Percentiles rank a stretch among this genome's conserved stretches.
phyloP scores from a whole-genome alignment of 2,329 filamentous ascomycete genomes.

The Colletotrichum liaoningense region DNA sequence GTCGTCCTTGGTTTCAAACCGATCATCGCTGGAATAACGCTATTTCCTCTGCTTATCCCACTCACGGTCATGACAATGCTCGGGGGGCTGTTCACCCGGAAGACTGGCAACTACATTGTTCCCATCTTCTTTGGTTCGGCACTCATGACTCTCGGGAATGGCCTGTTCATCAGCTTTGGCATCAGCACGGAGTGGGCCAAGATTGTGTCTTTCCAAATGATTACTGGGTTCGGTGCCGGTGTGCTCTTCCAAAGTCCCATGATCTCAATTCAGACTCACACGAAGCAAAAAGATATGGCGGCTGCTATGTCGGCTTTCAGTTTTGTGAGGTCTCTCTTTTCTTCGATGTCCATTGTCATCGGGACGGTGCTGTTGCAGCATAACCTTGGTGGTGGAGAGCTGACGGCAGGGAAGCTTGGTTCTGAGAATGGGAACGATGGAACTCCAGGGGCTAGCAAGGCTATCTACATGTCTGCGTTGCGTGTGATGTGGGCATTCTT shows the following conservation, averaged over 20 bases:
- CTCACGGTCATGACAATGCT: constrained; percentile 32
- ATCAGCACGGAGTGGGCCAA: constrained; percentile 58
- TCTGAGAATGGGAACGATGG: background rate
- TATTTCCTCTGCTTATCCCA: constrained; percentile 61
- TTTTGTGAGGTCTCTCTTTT: constrained; percentile 67
- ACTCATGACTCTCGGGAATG: constrained; percentile 69
- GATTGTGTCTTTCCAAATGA: constrained; percentile 61
- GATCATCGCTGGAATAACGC: constrained; percentile 59
- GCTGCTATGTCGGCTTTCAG: constrained; percentile 65
- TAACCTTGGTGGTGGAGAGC: background rate
- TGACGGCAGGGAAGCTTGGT: constrained; percentile 4
- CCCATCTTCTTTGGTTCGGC: constrained; percentile 65
- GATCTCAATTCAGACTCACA: constrained; percentile 64
- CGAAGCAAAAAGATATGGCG: constrained; percentile 61
- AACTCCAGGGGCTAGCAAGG: background rate
- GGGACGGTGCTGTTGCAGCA: constrained; percentile 57
- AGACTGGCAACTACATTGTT: constrained; percentile 72
- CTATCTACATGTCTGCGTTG: background rate
- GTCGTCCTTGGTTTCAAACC: constrained; percentile 63
- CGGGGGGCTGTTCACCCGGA: constrained; percentile 60
- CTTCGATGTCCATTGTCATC: constrained; percentile 65
- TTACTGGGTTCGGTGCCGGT: constrained; percentile 61
- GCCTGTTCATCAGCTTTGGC: constrained; percentile 66
- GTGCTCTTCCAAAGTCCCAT: constrained; percentile 66
- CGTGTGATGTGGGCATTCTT: constrained; percentile 30